Percentiles rank a stretch among this genome's conserved stretches.
These are phyloP conservation scores for Globisporangium sylvaticum DNA, from an alignment of 352 stramenopile species.

Conservation along the genomic window DNA sequence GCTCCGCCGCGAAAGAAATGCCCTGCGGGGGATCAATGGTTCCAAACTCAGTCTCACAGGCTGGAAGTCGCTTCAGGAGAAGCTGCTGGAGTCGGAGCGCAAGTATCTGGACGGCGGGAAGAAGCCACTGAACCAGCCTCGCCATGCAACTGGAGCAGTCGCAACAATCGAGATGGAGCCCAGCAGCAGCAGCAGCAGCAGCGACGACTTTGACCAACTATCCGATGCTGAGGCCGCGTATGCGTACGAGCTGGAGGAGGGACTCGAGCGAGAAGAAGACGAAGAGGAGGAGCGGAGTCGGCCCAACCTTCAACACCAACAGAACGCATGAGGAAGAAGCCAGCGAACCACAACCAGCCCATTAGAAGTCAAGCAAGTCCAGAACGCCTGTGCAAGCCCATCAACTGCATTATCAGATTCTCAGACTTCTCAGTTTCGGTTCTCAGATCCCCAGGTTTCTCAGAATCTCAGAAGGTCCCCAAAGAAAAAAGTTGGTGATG, in stretches of 20 bases:
- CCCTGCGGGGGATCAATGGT: constrained; percentile 16
- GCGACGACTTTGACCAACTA: not conserved
- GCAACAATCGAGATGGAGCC: not conserved
- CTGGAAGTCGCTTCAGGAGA: constrained; percentile 50
- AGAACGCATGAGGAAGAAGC: not conserved
- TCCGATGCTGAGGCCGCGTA: not conserved
- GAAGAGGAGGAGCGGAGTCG: not conserved
- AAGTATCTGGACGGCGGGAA: constrained; percentile 5
- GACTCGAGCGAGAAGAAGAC: not conserved
- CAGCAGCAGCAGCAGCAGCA: not conserved
- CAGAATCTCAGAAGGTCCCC: not conserved
- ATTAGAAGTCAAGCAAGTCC: not conserved
- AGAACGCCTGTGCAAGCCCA: too few relatives aligned
- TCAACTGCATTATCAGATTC: not conserved
- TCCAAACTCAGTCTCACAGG: constrained; percentile 31
- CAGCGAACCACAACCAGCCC: not conserved
- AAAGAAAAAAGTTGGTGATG: not conserved
- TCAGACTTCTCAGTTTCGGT: not conserved
- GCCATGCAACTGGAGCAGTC: not conserved
- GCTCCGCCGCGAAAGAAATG: constrained; percentile 2
- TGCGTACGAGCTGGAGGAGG: not conserved
- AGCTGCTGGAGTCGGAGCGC: constrained; percentile 25
- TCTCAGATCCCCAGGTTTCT: not conserved
- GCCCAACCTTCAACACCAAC: not conserved
- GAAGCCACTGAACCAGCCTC: not conserved